These are phyloP conservation scores for Saccharomyces hybrid DNA, from an alignment of 1,139 yeast species.

Conservation along the genomic window DNA sequence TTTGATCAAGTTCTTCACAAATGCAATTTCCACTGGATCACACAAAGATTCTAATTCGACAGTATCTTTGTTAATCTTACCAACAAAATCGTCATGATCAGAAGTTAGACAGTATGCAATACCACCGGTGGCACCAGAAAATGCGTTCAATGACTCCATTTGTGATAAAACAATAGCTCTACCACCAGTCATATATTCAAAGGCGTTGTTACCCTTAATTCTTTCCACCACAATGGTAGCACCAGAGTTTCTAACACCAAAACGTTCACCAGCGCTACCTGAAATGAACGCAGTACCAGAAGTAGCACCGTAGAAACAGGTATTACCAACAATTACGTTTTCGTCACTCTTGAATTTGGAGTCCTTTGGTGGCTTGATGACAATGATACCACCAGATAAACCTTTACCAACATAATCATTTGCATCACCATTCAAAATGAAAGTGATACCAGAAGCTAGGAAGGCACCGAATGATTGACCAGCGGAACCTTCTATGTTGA, in stretches of 20 bases:
- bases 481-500: slow-evolving; percentile 84
- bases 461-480: slow-evolving; percentile 99
- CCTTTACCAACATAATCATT: slow-evolving; percentile 98
- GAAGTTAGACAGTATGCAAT: slow-evolving; percentile 93
- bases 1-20: slow-evolving; percentile 85
- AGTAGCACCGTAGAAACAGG: slow-evolving; percentile 96
- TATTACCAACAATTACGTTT: slow-evolving; percentile 93
- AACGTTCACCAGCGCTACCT: slow-evolving; percentile 98
- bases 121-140: slow-evolving; percentile 99
- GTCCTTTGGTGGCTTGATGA: slow-evolving; percentile 84
- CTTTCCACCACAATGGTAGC: slow-evolving; percentile 96
- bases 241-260: slow-evolving; percentile 97
- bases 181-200: slow-evolving; percentile 99
- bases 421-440: slow-evolving; percentile 94
- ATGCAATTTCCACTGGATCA: slow-evolving; percentile 91
- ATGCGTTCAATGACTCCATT: slow-evolving; percentile 90
- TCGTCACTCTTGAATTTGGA: slow-evolving; percentile 89
- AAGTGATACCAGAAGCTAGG: slow-evolving; percentile 90
- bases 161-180: slow-evolving; percentile 87
- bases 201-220: slow-evolving; percentile 90
- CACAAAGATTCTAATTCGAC: slow-evolving; percentile 70
- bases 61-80: slow-evolving; percentile 72
- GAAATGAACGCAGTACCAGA: slow-evolving; percentile 89
- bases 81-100: slow-evolving; percentile 76
- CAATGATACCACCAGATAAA: slow-evolving; percentile 86